Conservation (phyloP, 1,284 basidiomycete genomes). For the Porogramme epimiltina region DNA sequence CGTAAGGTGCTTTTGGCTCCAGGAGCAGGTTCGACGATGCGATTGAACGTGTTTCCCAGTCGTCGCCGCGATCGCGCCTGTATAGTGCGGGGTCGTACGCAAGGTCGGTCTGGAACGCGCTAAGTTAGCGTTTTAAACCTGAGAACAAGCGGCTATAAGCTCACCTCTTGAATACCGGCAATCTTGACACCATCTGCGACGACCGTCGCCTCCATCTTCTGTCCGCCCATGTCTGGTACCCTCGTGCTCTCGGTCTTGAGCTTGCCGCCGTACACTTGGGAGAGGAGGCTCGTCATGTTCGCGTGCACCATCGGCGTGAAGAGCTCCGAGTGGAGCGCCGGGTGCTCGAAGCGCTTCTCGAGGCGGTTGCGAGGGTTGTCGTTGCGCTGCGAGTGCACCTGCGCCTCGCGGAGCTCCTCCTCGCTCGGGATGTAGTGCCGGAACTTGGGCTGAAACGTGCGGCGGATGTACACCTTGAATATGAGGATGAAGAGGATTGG, state of each 20-base stretch:
- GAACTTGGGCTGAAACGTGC: slow-evolving; percentile 72
- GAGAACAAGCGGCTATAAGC: slow-evolving; percentile 7
- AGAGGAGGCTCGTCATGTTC: slow-evolving; percentile 77
- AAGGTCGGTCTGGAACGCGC: slow-evolving; percentile 54
- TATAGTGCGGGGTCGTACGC: slow-evolving; percentile 78
- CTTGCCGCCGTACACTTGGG: slow-evolving; percentile 75
- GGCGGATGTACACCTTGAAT: slow-evolving; percentile 85
- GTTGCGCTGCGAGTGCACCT: slow-evolving; percentile 69
- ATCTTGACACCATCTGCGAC: slow-evolving; percentile 77
- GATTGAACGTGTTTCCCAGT: slow-evolving; percentile 78
- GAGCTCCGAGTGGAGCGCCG: slow-evolving; percentile 75
- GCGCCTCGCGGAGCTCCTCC: slow-evolving; percentile 68
- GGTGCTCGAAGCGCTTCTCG: slow-evolving; percentile 85
- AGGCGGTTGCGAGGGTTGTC: slow-evolving; percentile 73
- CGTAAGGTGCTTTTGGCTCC: slow-evolving; percentile 45
- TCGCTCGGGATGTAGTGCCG: slow-evolving; percentile 77
- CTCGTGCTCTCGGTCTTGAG: slow-evolving; percentile 63
- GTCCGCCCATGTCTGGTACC: slow-evolving; percentile 74
- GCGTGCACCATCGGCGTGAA: slow-evolving; percentile 90
- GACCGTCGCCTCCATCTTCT: slow-evolving; percentile 70
- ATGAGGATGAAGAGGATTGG: slow-evolving; percentile 74
- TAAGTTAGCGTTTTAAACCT: neutral
- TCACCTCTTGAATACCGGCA: slow-evolving; percentile 73
- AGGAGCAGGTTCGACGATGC: slow-evolving; percentile 58
- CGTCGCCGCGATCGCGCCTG: slow-evolving; percentile 77